Conservation (phyloP, 129 eudicot species). For the Kitagawia praeruptora region DNA sequence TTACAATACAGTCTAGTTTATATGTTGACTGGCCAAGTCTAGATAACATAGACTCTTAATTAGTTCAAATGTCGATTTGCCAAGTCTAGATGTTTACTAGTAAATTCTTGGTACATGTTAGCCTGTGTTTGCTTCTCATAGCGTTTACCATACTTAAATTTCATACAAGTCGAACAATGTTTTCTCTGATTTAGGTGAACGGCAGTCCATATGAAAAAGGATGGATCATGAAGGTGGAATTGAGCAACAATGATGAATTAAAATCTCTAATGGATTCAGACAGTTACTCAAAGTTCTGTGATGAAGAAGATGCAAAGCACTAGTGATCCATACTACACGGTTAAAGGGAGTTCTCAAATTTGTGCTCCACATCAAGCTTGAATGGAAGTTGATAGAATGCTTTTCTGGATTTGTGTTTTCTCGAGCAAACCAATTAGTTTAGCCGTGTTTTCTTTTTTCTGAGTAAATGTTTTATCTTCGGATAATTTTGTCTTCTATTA, state of each 20-base stretch:
- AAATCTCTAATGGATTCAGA: slow-evolving; percentile 62
- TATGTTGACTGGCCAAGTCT: background rate
- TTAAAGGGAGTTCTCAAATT: background rate
- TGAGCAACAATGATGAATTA: slow-evolving; percentile 38
- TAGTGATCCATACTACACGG: background rate
- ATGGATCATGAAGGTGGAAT: slow-evolving; percentile 88
- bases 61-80: background rate
- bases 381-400: background rate
- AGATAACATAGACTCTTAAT: background rate
- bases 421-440: background rate
- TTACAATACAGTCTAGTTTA: background rate
- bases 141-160: background rate
- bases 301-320: slow-evolving; percentile 73
- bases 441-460: background rate
- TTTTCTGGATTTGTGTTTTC: background rate
- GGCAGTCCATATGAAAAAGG: slow-evolving; percentile 83
- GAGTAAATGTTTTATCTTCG: background rate
- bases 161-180: background rate
- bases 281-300: slow-evolving; percentile 75
- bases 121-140: background rate
- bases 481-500: slow-evolving; percentile 9
- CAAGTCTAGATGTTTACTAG: background rate
- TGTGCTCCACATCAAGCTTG: background rate
- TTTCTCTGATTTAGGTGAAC: slow-evolving; percentile 35
- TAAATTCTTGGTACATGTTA: background rate